Evolutionary conservation across 441 rosid species (phyloP), one percentile per base, ranked within the genome.

Genomic region (Eutrema salsugineum): DNA sequence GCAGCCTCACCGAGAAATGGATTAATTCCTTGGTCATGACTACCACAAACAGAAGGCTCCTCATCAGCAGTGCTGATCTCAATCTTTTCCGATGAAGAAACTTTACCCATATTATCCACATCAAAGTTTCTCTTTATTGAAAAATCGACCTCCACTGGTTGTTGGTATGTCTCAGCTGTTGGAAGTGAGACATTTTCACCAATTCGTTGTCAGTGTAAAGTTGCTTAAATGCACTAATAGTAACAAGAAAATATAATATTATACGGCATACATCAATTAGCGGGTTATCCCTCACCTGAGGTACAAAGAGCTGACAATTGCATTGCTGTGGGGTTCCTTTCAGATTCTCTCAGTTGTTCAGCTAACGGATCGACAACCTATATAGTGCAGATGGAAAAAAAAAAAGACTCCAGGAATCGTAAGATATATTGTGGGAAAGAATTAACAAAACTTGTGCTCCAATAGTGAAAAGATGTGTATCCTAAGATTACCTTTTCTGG

Each of bases 1-100:
- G 89, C 91, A 68, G 85, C 97, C 81, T 90, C 97, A 24, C 96
- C 90, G 7, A 87, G 87, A 80, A 86, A 74, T 16, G 91, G 92
- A 76, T 88, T 83, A 58, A 85, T 73, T 73, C 82, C 82, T 78
- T 86, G 92, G 73, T 50, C 78, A 59, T 73, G 77, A 77, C 81
- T 83, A 76, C 77, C 83, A 72, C 76, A 71, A 75, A 70, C 76
- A 66, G 72, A 48, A 68, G 43, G 77, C 67, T 66, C 77, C 64
- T 66, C 83, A 28, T 60, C 59, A 66, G 62, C 65, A 63, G 70
- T 68, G 54, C 72, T 56, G 22, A 58, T 66, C 81, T 80, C 88
- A 59, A 56, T 77, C 27, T 60, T 71, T 63, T 66, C 82, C 11
- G 47, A 51, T 35, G 78, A 42, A 78, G 98, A 80, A 70, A 63